Conservation (phyloP, 2,329 filamentous ascomycete genomes). For the Cryphonectria japonica region DNA sequence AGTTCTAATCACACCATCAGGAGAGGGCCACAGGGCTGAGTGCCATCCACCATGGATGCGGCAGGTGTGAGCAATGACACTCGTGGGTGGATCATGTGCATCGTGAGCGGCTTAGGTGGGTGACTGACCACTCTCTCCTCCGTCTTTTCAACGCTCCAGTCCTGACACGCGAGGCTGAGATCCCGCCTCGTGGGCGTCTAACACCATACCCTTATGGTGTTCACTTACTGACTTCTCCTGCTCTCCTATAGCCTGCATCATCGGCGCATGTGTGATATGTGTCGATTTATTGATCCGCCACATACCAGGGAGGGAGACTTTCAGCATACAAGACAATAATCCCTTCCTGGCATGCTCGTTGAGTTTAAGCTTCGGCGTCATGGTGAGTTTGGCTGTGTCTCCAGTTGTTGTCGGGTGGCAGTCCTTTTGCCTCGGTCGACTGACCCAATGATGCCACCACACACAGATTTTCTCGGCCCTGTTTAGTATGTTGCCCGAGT, state of each 20-base stretch:
- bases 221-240: constrained; percentile 6
- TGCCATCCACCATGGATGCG: constrained; percentile 43
- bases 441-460: constrained; percentile 3
- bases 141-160: background rate
- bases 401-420: constrained; percentile 14
- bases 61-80: constrained; percentile 72
- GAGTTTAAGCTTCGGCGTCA: constrained; percentile 92
- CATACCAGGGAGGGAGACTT: constrained; percentile 74
- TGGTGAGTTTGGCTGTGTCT: constrained; percentile 64
- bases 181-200: constrained; percentile 1
- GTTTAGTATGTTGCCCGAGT: constrained; percentile 90
- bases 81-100: constrained; percentile 89
- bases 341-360: constrained; percentile 84
- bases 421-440: background rate
- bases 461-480: constrained; percentile 84
- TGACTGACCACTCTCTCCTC: constrained; percentile 33
- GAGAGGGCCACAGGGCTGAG: constrained; percentile 25
- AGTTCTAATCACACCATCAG: constrained; percentile 21
- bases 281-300: constrained; percentile 77
- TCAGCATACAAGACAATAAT: constrained; percentile 88
- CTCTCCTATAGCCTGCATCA: constrained; percentile 58
- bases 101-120: constrained; percentile 76
- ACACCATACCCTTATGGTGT: background rate
- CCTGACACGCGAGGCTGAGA: constrained; percentile 2
- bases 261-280: constrained; percentile 84